Evolutionary conservation across 2,329 filamentous ascomycete species (phyloP).

Genomic region (Ceratocystis lukuohia): DNA sequence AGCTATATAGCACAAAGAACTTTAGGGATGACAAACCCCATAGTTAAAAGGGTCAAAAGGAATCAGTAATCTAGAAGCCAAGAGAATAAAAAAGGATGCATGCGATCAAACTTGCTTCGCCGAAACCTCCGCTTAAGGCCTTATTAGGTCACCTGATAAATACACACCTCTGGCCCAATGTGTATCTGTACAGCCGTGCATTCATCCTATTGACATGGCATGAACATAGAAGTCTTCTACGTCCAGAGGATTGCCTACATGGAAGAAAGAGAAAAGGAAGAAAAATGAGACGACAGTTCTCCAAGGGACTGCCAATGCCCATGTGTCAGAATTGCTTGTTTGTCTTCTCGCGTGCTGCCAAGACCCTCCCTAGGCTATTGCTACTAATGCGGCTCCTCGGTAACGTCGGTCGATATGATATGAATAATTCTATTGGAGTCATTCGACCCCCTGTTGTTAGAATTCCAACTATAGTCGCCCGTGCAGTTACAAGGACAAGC

Average conservation of each 20-base stretch:
- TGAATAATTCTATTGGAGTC: background rate
- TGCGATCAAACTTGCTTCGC: background rate
- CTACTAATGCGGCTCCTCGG: background rate
- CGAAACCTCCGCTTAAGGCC: background rate
- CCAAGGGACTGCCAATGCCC: background rate
- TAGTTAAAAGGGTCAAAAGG: background rate
- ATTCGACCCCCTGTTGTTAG: background rate
- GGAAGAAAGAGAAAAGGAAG: background rate
- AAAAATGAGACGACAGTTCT: slow-evolving; percentile 4
- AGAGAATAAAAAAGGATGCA: background rate
- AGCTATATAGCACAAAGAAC: too few relatives aligned
- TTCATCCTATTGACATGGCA: background rate
- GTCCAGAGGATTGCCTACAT: background rate
- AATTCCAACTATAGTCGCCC: background rate
- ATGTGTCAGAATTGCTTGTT: background rate
- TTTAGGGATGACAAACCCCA: too few relatives aligned
- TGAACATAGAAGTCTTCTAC: background rate
- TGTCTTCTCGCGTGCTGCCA: background rate
- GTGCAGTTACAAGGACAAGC: background rate
- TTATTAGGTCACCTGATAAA: background rate
- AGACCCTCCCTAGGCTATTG: background rate
- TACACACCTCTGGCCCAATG: slow-evolving; percentile 1
- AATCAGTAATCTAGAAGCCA: background rate
- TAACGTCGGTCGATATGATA: background rate
- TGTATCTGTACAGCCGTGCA: background rate